Conservation (phyloP, 148 eudicot genomes). For the Rhododendron ovatum region DNA sequence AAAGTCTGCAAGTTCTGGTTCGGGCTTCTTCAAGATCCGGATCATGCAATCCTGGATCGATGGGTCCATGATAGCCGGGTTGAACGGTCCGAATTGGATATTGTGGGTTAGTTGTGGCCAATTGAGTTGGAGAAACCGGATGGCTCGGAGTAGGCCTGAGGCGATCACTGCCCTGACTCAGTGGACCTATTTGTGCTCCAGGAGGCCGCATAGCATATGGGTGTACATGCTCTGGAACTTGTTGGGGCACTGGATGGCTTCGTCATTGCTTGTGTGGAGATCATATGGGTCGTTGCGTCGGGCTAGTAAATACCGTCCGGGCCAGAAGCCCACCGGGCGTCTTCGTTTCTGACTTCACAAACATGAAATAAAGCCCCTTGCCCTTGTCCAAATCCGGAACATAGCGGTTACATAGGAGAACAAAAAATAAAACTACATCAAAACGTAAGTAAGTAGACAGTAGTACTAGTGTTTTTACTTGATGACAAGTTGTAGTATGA, state of each 20-base stretch:
- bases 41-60: slow-evolving; percentile 35
- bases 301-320: slow-evolving; percentile 60
- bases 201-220: slow-evolving; percentile 73
- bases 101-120: slow-evolving; percentile 48
- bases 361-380: slow-evolving; percentile 55
- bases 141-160: slow-evolving; percentile 82
- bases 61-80: slow-evolving; percentile 39
- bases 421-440: not conserved
- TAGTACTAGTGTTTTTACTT: too few species aligned
- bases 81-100: slow-evolving; percentile 41
- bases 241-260: slow-evolving; percentile 60
- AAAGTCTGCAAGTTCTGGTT: slow-evolving; percentile 44
- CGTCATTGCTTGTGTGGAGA: slow-evolving; percentile 61
- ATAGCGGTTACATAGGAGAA: slow-evolving; percentile 27
- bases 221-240: slow-evolving; percentile 82
- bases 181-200: slow-evolving; percentile 45
- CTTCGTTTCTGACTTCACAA: slow-evolving; percentile 57
- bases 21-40: slow-evolving; percentile 32
- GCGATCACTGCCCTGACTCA: slow-evolving; percentile 76
- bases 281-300: slow-evolving; percentile 57
- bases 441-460: too few species aligned
- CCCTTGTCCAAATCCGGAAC: slow-evolving; percentile 67
- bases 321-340: slow-evolving; percentile 72
- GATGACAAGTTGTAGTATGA: too few species aligned
- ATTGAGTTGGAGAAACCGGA: slow-evolving; percentile 53